phyloP scores from a whole-genome alignment of 306 rosid genomes.

The Spatholobus suberectus region DNA sequence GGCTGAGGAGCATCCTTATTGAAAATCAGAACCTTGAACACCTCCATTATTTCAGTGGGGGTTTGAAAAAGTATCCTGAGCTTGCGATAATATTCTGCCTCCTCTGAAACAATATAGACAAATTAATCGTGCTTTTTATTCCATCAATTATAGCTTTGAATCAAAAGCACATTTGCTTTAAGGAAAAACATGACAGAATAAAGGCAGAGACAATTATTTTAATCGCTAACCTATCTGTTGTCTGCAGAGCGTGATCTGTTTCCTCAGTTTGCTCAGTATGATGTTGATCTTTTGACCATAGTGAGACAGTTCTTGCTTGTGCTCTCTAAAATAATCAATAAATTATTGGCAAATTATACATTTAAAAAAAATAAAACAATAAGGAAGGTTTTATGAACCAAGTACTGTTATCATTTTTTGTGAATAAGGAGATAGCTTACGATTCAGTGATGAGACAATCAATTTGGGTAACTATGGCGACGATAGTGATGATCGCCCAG shows the following conservation, averaged over 20 bases:
- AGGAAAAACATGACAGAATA: neutral
- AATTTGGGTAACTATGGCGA: slow-evolving; percentile 54
- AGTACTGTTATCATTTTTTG: no score
- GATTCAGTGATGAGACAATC: slow-evolving; percentile 50
- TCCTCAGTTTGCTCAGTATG: slow-evolving; percentile 56
- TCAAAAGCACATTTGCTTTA: neutral
- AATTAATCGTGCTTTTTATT: neutral
- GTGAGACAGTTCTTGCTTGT: slow-evolving; percentile 52
- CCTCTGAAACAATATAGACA: slow-evolving; percentile 24
- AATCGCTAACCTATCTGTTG: slow-evolving; percentile 52
- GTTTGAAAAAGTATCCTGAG: slow-evolving; percentile 39
- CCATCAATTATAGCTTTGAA: neutral
- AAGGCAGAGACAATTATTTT: no score
- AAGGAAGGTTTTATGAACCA: no score
- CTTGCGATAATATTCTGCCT: neutral
- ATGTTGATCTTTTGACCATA: slow-evolving; percentile 58
- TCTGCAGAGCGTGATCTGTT: slow-evolving; percentile 40
- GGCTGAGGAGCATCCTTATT: slow-evolving; percentile 43
- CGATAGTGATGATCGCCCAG: slow-evolving; percentile 66
- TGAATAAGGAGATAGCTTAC: slow-evolving; percentile 26
- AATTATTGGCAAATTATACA: no score
- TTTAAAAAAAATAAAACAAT: no score
- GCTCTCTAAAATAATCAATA: slow-evolving; percentile 52
- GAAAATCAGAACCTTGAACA: slow-evolving; percentile 47
- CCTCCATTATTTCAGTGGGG: slow-evolving; percentile 51